These are phyloP conservation scores for Massariosphaeria phaeospora DNA, from an alignment of 495 filamentous ascomycete genomes.

Conservation along the genomic window DNA sequence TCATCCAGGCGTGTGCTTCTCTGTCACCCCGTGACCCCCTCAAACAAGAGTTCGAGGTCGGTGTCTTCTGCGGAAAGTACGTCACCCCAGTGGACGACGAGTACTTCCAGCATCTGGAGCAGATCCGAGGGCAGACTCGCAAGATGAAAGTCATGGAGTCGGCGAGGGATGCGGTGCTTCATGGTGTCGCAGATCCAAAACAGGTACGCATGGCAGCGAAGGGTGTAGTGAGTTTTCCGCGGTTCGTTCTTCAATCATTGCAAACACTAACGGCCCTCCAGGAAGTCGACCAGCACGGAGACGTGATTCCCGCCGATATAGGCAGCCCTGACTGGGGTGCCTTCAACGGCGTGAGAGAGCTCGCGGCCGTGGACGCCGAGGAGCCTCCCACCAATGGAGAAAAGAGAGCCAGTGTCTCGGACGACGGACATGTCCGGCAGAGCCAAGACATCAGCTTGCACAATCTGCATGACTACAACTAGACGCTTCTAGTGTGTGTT, in stretches of 20 bases:
- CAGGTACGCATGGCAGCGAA: conserved; percentile 61
- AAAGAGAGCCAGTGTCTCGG: not conserved
- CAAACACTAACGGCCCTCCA: not conserved
- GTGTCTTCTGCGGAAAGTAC: conserved; percentile 91
- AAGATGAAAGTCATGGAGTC: conserved; percentile 67
- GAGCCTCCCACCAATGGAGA: conserved; percentile 9
- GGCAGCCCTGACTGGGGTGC: conserved; percentile 25
- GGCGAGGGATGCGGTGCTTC: conserved; percentile 62
- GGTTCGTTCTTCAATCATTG: not conserved
- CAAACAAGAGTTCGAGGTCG: conserved; percentile 76
- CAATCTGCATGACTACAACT: conserved; percentile 40
- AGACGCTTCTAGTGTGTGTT: too few relatives aligned
- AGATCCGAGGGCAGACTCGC: conserved; percentile 64
- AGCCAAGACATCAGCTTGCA: conserved; percentile 41
- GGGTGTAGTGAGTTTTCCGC: conserved; percentile 43
- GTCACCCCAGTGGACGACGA: conserved; percentile 74
- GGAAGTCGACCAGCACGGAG: conserved; percentile 52
- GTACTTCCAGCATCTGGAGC: conserved; percentile 84
- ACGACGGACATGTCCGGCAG: not conserved
- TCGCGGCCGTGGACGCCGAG: not conserved
- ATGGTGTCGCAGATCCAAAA: conserved; percentile 57
- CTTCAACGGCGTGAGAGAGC: conserved; percentile 13
- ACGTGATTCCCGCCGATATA: conserved; percentile 46
- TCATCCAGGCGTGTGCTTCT: conserved; percentile 74
- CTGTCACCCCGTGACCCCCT: conserved; percentile 52